A percentile compares a stretch with the other conserved stretches of the same genome.
Conservation (phyloP, 192 early-diverging fungal species). For the Oehlia diaphana region DNA sequence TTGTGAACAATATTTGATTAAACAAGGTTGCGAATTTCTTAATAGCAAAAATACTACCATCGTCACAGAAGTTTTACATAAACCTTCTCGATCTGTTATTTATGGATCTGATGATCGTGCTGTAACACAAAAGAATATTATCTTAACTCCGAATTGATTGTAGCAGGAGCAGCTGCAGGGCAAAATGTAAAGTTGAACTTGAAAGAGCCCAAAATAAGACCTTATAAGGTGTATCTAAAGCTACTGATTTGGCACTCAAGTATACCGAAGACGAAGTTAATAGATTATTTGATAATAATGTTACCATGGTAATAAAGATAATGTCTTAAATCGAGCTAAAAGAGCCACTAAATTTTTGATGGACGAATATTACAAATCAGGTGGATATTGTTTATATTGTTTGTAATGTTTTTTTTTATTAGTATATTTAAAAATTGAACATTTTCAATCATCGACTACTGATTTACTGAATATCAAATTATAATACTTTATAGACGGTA, state of each 20-base stretch:
- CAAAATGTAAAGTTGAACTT: neutral
- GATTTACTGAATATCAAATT: too few species aligned
- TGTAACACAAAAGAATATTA: neutral
- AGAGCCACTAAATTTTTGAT: neutral
- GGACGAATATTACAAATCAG: constrained; percentile 12
- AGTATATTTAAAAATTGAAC: too few species aligned
- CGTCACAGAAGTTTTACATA: neutral
- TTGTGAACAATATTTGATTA: constrained; percentile 3
- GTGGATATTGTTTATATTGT: neutral
- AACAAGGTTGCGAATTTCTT: constrained; percentile 2
- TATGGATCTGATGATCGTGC: neutral
- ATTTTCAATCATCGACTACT: too few species aligned
- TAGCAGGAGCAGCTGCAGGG: neutral
- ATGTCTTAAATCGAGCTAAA: constrained; percentile 3
- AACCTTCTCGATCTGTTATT: neutral
- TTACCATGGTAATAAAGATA: constrained; percentile 22
- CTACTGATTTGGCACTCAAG: neutral
- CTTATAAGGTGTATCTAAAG: neutral
- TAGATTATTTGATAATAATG: constrained; percentile 3
- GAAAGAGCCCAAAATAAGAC: neutral
- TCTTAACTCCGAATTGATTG: constrained; percentile 19
- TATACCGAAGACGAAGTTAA: constrained; percentile 14
- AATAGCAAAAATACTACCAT: neutral
- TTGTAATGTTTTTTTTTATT: too few species aligned
- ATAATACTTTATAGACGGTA: too few species aligned